A percentile compares a stretch with the other conserved stretches of the same genome.
phyloP scores from a whole-genome alignment of 169 alveolate species.

The Haemoproteus tartakovskyi region DNA sequence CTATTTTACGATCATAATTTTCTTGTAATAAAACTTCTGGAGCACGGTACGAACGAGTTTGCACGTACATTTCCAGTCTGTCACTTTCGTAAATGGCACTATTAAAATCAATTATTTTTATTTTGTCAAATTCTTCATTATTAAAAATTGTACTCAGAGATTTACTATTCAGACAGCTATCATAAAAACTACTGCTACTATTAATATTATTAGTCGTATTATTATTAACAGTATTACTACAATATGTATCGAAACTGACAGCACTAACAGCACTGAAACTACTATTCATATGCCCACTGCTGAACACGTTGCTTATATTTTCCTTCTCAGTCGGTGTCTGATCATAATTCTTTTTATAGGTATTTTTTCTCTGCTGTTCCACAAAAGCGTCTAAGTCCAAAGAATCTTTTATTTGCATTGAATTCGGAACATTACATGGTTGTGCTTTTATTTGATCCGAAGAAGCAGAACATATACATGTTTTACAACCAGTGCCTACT shows the following conservation, averaged over 20 bases:
- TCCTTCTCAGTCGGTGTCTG: background rate
- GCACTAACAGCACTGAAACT: no score
- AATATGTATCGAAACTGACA: no score
- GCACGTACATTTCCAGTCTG: constrained; percentile 90
- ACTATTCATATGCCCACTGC: no score
- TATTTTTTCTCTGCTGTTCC: no score
- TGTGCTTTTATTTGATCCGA: background rate
- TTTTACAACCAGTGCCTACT: background rate
- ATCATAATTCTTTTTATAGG: background rate
- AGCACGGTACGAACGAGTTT: constrained; percentile 96
- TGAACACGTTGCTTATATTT: no score
- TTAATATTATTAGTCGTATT: no score
- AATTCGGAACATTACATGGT: background rate
- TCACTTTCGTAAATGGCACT: constrained; percentile 93
- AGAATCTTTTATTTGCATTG: no score
- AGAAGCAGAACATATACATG: background rate
- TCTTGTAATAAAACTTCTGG: constrained; percentile 98
- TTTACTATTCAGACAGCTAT: no score
- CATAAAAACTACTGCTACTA: background rate
- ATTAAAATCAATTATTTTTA: constrained; percentile 96
- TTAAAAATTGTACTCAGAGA: no score
- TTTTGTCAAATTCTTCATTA: constrained; percentile 64
- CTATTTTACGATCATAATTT: constrained; percentile 95
- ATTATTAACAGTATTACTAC: background rate
- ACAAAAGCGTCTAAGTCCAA: no score